A percentile compares a stretch with the other conserved stretches of the same genome.
Evolutionary conservation across 768 basidiomycete genomes (phyloP).

Genomic region (Russula foetens): DNA sequence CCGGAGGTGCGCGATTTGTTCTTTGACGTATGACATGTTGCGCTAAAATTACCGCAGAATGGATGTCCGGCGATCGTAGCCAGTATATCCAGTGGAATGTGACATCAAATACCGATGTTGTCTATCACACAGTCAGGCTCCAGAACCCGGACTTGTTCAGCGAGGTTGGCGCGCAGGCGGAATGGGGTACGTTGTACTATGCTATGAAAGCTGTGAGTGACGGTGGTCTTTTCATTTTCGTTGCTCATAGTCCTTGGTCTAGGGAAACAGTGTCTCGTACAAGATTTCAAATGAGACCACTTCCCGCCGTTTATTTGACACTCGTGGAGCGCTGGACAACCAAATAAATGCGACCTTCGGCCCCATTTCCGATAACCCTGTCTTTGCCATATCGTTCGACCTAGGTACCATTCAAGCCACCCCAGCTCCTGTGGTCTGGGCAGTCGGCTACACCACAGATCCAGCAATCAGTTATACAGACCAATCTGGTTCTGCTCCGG

Average conservation of each 20-base stretch:
- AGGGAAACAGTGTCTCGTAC: constrained; percentile 15
- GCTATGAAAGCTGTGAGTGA: constrained; percentile 14
- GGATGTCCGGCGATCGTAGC: constrained; percentile 19
- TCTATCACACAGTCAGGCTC: constrained; percentile 14
- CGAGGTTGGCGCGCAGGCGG: constrained; percentile 14
- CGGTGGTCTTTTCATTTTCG: background rate
- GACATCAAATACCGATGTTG: background rate
- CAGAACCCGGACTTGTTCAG: background rate
- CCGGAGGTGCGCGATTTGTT: constrained; percentile 25
- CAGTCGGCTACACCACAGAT: no score
- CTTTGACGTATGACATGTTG: background rate
- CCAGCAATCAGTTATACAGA: constrained; percentile 28
- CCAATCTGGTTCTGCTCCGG: constrained; percentile 31
- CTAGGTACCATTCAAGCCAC: constrained; percentile 23
- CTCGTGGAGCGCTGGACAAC: constrained; percentile 15
- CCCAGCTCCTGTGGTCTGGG: constrained; percentile 20
- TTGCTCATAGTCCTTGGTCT: background rate
- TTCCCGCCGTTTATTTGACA: constrained; percentile 19
- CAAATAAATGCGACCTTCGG: constrained; percentile 8
- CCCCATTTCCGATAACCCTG: constrained; percentile 10
- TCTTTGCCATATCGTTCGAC: constrained; percentile 24
- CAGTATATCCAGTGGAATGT: constrained; percentile 4
- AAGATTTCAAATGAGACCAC: constrained; percentile 3
- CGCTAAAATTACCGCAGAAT: constrained; percentile 11
- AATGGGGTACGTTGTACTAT: constrained; percentile 19